These are phyloP conservation scores for Papiliotrema flavescens DNA, from an alignment of 1,284 basidiomycete species.

Conservation along the genomic window DNA sequence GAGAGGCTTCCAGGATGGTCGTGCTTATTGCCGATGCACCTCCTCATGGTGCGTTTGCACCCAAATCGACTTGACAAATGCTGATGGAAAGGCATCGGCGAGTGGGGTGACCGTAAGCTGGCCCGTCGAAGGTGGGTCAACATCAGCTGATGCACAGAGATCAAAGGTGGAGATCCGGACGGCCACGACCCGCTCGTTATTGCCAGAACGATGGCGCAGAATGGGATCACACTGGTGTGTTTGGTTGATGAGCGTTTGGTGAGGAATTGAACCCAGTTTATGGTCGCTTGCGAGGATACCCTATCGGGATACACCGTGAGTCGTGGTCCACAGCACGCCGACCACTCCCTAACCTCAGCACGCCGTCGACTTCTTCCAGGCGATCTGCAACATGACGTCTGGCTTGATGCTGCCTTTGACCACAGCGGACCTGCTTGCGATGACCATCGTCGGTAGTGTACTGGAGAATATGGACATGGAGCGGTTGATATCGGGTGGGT, in stretches of 20 bases:
- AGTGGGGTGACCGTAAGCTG: slow-evolving; percentile 43
- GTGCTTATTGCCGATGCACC: slow-evolving; percentile 96
- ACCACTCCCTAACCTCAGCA: slow-evolving; percentile 55
- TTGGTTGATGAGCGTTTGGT: no score
- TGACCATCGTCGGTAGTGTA: slow-evolving; percentile 92
- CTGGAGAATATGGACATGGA: slow-evolving; percentile 99
- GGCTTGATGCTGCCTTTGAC: slow-evolving; percentile 94
- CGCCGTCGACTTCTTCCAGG: slow-evolving; percentile 93
- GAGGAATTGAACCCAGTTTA: slow-evolving; percentile 77
- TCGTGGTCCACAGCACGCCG: neutral
- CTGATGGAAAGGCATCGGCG: slow-evolving; percentile 39
- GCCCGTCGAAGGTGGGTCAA: neutral
- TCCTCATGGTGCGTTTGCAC: slow-evolving; percentile 63
- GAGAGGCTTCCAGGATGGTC: slow-evolving; percentile 86
- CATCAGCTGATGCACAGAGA: slow-evolving; percentile 55
- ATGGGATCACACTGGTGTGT: slow-evolving; percentile 82
- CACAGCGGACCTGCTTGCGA: slow-evolving; percentile 91
- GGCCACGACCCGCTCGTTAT: slow-evolving; percentile 82
- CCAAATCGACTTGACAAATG: slow-evolving; percentile 18
- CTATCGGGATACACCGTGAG: slow-evolving; percentile 85
- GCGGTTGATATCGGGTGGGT: slow-evolving; percentile 63
- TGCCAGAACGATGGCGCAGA: slow-evolving; percentile 81
- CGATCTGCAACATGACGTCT: slow-evolving; percentile 85
- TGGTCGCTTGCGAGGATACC: slow-evolving; percentile 97
- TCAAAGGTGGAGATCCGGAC: slow-evolving; percentile 87